These are phyloP conservation scores for Fragaria ananassa DNA, from an alignment of 306 rosid genomes.

Conservation along the genomic window DNA sequence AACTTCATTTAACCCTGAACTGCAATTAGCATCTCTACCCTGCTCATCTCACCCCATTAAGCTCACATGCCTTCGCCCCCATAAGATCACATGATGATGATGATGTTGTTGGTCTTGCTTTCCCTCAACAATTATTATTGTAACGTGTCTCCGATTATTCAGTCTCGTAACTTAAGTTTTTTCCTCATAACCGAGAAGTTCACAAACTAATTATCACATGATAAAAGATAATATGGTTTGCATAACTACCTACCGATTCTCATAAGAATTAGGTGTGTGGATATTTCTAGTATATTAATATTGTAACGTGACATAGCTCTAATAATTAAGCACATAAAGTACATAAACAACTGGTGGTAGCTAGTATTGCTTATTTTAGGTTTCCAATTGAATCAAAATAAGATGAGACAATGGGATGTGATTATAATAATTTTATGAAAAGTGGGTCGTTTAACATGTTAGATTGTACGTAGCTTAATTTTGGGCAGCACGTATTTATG, in stretches of 20 bases:
- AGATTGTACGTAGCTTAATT: not conserved
- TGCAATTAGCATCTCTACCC: not conserved
- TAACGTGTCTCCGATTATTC: not conserved
- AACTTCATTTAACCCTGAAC: not conserved
- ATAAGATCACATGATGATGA: not conserved
- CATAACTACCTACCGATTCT: not conserved
- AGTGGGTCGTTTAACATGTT: constrained; percentile 7
- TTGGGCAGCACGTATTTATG: constrained; percentile 1
- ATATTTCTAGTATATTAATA: not conserved
- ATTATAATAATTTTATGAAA: not conserved
- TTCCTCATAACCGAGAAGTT: too few relatives aligned
- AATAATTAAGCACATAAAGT: not conserved
- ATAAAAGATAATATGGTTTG: not conserved
- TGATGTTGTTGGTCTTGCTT: not conserved
- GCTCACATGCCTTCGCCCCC: constrained; percentile 12
- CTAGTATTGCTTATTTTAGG: not conserved
- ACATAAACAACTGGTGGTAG: not conserved
- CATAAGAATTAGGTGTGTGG: not conserved
- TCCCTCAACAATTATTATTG: not conserved
- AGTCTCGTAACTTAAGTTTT: not conserved
- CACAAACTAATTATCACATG: not conserved
- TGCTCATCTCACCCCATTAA: not conserved
- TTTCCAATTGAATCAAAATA: too few relatives aligned
- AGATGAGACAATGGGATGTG: not conserved
- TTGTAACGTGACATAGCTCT: not conserved